Conservation (phyloP, 768 basidiomycete species). For the Thelephora ganbajun region DNA sequence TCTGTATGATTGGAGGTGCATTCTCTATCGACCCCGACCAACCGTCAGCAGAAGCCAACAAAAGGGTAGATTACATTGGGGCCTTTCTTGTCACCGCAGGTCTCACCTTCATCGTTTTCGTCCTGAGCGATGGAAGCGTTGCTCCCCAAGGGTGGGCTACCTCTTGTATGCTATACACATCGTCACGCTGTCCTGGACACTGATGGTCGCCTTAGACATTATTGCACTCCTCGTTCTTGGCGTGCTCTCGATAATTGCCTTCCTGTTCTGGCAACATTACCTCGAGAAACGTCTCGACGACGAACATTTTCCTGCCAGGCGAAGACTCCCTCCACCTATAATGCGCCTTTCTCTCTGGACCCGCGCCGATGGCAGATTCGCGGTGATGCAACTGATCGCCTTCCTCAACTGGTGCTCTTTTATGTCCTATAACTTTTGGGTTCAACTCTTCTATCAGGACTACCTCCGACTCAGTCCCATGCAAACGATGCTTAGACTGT, state of each 20-base stretch:
- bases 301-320: slow-evolving; percentile 1
- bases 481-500: slow-evolving; percentile 45
- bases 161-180: slow-evolving; percentile 27
- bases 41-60: slow-evolving; percentile 15
- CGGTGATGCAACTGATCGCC: slow-evolving; percentile 46
- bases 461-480: slow-evolving; percentile 42
- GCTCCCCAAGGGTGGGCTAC: slow-evolving; percentile 51
- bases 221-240: slow-evolving; percentile 54
- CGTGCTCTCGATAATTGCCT: slow-evolving; percentile 36
- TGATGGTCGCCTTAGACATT: slow-evolving; percentile 34
- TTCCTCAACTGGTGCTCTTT: slow-evolving; percentile 53
- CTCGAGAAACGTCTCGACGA: slow-evolving; percentile 26
- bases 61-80: slow-evolving; percentile 67
- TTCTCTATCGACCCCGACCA: slow-evolving; percentile 50
- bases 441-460: slow-evolving; percentile 61
- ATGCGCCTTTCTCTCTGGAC: slow-evolving; percentile 52
- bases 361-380: slow-evolving; percentile 46
- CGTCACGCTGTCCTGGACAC: slow-evolving; percentile 6
- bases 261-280: slow-evolving; percentile 53
- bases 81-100: slow-evolving; percentile 51
- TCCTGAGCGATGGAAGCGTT: slow-evolving; percentile 51
- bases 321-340: slow-evolving; percentile 36
- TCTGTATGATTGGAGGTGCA: slow-evolving; percentile 38
- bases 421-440: slow-evolving; percentile 38
- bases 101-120: slow-evolving; percentile 58